Percentiles rank a stretch among this genome's conserved stretches.
These are phyloP conservation scores for Cercospora beticola DNA, from an alignment of 2,329 filamentous ascomycete species.

Conservation along the genomic window DNA sequence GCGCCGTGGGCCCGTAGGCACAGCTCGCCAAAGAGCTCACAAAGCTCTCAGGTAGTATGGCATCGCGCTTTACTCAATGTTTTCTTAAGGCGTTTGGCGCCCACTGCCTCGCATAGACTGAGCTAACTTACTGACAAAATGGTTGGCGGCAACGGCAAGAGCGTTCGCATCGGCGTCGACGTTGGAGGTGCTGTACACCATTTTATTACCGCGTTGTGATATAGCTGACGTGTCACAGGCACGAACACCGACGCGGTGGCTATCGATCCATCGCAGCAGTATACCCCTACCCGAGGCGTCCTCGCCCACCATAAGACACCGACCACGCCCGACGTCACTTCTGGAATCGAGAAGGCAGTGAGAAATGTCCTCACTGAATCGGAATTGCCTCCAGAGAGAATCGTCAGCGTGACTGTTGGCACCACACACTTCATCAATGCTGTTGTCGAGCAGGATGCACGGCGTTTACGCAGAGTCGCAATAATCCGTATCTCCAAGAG, in stretches of 20 bases:
- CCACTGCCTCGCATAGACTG: background rate
- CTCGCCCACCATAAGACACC: slow-evolving; percentile 42
- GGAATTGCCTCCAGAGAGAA: slow-evolving; percentile 34
- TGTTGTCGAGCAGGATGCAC: slow-evolving; percentile 42
- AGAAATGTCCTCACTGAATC: slow-evolving; percentile 40
- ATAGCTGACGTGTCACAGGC: slow-evolving; percentile 19
- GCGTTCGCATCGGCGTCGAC: slow-evolving; percentile 46
- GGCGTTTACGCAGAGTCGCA: slow-evolving; percentile 53
- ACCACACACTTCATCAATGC: slow-evolving; percentile 48
- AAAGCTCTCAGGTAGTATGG: background rate
- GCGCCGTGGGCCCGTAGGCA: slow-evolving; percentile 1
- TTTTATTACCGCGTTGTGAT: background rate
- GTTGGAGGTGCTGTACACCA: slow-evolving; percentile 39
- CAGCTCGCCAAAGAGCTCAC: background rate
- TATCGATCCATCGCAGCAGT: slow-evolving; percentile 33
- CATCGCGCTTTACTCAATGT: background rate
- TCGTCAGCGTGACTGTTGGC: slow-evolving; percentile 50
- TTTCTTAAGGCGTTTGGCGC: background rate
- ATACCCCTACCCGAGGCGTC: slow-evolving; percentile 30
- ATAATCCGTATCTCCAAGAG: slow-evolving; percentile 47
- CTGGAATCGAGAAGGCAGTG: slow-evolving; percentile 44
- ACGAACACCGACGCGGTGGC: slow-evolving; percentile 40
- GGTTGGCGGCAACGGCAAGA: slow-evolving; percentile 14
- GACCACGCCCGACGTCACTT: slow-evolving; percentile 44
- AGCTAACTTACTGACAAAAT: slow-evolving; percentile 2